Base-by-base conservation (phyloP, 805 yeast species). In the Scheffersomyces spartinae region DNA sequence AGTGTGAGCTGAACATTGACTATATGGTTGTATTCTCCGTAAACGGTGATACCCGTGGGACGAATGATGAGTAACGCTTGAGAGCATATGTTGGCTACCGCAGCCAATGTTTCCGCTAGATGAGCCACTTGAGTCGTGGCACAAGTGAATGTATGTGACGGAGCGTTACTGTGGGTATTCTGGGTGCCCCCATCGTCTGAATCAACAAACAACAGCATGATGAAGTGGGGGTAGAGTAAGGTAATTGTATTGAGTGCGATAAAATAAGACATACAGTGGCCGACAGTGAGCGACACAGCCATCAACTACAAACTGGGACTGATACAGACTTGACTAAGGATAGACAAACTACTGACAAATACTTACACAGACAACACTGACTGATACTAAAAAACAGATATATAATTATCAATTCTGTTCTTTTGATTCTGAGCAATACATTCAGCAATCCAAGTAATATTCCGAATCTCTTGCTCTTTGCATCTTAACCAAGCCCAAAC, bases 401-500 rank as follows among this genome's bases (percentile, higher is more conserved):
- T 85, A 51, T 85, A 93, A 52, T 82, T 83, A 42, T 79, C 76
- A 38, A 91, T 83, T 52, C 95, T 73, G 48, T 83, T 93, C 61
- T 85, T 83, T 65, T 91, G 99, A 50, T 85, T 86, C 55, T 93
- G 98, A 17, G 97, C 95, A 60, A 91, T 91, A 64, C 99, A 91
- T 61, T 91, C 99, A 25, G 97, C 95, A 30, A 91, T 88, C 99
- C 99, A 91, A n/a, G 97, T 84, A 38, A 91, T 79, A 52, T 91
- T 91, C 55, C 98, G 72, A 32, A 93, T 74, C 55, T 91, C 99
- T 57, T 93, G 98, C 55, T 91, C 98, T 46, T 80, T 81, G 10
- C 95, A 78, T 55, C 84, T 80, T 47, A 93, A 70, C 94, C 95
- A 91, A 5, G 95, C 95, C 91, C 95, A 91, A 29, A 91, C 65